Base-by-base conservation (phyloP, 768 basidiomycete genomes). In the Phaffia australis region DNA sequence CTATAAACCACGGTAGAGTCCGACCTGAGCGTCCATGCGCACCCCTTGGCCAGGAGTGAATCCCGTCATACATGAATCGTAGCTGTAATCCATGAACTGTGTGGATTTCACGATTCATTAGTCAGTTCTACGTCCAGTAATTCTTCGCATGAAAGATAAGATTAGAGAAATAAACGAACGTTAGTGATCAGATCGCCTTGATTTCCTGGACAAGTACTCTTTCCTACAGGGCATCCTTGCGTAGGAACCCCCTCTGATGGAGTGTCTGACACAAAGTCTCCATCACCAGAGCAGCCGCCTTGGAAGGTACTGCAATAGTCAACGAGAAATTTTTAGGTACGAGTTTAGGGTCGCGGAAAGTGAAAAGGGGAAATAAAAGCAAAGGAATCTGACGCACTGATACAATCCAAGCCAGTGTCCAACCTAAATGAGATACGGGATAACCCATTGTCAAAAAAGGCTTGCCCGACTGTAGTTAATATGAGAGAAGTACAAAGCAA, bases 261-360 rank as follows among this genome's bases (percentile, higher is more conserved):
- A 50, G 72, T 73, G 27, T 70, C 68, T 8, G 59, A 56, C 25
- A 74, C 72, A 42, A 25, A 56, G 66, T 74, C 73, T 2, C 72
- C 73, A n/a, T 29, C 30, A 9, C 64, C 69, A 25, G 63, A 25
- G 71, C 73, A 74, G 27, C 71, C 71, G 23, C 72, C 78, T 72
- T 78, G 74, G 72, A 80, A 80, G 3, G 78, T 78, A 70, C 35
- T 42, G 11, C 11, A 42, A 11, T 80, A 78, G 69, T 76, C n/a
- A n/a, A n/a, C n/a, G n/a, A n/a, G n/a, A n/a, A n/a, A n/a, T n/a
- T n/a, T n/a, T n/a, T n/a, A n/a, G n/a, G n/a, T n/a, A n/a, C n/a
- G n/a, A 42, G 11, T 42, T 5, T 4, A 42, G 35, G 35, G 35
- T 5, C 35, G 11, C 11, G 6, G 11, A 5, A 11, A 11, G 6